Evolutionary conservation across 2,329 filamentous ascomycete species (phyloP).

Genomic region (Fusarium metavorans): DNA sequence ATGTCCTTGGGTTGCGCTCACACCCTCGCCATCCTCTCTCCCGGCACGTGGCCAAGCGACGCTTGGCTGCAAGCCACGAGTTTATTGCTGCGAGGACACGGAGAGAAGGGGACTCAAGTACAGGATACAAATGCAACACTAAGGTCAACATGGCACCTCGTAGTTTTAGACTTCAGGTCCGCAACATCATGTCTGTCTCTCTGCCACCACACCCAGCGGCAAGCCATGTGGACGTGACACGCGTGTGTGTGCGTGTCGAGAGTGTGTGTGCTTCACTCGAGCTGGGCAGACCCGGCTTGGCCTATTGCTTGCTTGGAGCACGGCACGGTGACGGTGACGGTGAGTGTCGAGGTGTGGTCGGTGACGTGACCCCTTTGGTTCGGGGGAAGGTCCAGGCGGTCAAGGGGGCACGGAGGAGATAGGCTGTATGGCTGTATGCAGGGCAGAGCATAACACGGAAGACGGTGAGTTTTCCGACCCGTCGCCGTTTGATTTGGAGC

Average conservation of each 20-base stretch:
- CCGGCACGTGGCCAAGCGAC: constrained; percentile 39
- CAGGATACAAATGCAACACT: constrained; percentile 13
- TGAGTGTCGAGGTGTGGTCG: constrained; percentile 14
- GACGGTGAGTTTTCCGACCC: not conserved
- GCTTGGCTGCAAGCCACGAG: constrained; percentile 33
- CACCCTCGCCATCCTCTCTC: constrained; percentile 21
- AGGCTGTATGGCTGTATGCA: no score
- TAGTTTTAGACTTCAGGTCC: not conserved
- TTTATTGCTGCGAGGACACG: not conserved
- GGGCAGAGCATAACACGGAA: not conserved
- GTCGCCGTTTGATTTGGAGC: not conserved
- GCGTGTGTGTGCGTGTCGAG: not conserved
- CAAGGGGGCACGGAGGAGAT: not conserved
- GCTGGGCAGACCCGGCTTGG: not conserved
- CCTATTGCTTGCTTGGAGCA: not conserved
- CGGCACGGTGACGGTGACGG: constrained; percentile 8
- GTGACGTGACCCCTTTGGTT: constrained; percentile 15
- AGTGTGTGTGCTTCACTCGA: not conserved
- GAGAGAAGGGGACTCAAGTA: constrained; percentile 30
- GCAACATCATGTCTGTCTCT: not conserved
- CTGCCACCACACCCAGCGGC: not conserved
- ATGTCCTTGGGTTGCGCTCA: constrained; percentile 8
- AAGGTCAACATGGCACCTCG: no score
- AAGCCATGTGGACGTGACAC: constrained; percentile 5
- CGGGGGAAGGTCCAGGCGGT: not conserved